Base-by-base conservation (phyloP, 2,329 filamentous ascomycete genomes). In the Knufia fluminis region DNA sequence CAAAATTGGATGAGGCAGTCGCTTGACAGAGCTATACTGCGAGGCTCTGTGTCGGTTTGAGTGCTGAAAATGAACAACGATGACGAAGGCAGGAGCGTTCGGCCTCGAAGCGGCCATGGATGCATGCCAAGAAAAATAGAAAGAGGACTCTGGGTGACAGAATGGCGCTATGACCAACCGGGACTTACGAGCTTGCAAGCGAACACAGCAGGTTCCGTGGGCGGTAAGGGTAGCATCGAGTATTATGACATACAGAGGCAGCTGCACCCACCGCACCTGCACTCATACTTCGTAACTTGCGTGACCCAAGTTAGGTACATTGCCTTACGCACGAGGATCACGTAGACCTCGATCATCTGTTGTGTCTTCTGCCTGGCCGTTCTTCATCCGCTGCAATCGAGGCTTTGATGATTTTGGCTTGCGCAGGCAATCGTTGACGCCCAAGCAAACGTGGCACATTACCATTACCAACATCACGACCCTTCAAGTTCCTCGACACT, bases 401-500 rank as follows among this genome's bases (percentile, higher is more conserved):
- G 6, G 33, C 33, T 41, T 41, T 41, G 17, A 24, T 22, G 17
- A 9, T 19, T 41, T 41, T 44, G 16, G 41, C 22, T 44, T 44
- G 41, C 24, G 24, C 41, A 44, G 41, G 41, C 41, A 44, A 38
- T 46, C 33, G 32, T 38, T 46, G 31, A 46, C 31, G 33, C 44
- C 44, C 44, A 36, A 46, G 44, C 44, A 46, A 46, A 38, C 44
- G 44, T 46, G 44, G 44, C 44, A 46, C 31, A 38, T n/a, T 19
- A 16, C 32, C 12, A 10, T 26, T 22, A 23, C 10, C 19, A n/a
- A 3, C n/a, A 40, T 40, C n/a, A 24, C 20, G 40, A 32, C 42
- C 9, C 28, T 32, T 45, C 42, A 9, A 36, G n/a, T n/a, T n/a
- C n/a, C n/a, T 36, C 33, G 16, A 14, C n/a, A 36, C 33, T 36